Evolutionary conservation across 805 yeast species (phyloP).

Genomic region (Priceomyces castillae): DNA sequence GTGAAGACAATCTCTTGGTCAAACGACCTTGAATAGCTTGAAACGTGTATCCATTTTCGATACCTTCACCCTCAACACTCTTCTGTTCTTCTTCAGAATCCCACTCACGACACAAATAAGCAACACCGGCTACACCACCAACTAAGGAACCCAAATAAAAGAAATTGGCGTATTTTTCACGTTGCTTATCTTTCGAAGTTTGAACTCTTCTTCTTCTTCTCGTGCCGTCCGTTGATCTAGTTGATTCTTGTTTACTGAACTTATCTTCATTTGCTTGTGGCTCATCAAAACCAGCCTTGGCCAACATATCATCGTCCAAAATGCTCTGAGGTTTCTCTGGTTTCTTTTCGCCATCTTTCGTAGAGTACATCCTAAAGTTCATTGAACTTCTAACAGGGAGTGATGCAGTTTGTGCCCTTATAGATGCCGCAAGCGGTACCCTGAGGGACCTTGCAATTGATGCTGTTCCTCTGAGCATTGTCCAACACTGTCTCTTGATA

Average conservation of each 20-base stretch:
- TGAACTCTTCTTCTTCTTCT: conserved; percentile 48
- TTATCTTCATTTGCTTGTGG: conserved; percentile 15
- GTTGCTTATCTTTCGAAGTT: conserved; percentile 73
- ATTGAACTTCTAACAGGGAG: background rate
- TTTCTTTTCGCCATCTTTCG: conserved; percentile 7
- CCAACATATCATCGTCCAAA: conserved; percentile 76
- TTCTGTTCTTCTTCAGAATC: conserved; percentile 68
- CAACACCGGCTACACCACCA: conserved; percentile 50
- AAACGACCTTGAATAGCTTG: conserved; percentile 65
- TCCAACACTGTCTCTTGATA: background rate
- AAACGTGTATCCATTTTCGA: conserved; percentile 68
- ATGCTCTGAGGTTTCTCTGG: conserved; percentile 45
- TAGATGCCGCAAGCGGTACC: background rate
- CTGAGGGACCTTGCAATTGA: conserved; percentile 5
- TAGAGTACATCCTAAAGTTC: conserved; percentile 7
- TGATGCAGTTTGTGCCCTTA: conserved; percentile 1
- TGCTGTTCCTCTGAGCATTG: conserved; percentile 9
- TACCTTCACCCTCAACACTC: conserved; percentile 47
- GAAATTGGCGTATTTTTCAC: conserved; percentile 77
- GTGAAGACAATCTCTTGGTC: conserved; percentile 65
- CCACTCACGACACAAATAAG: conserved; percentile 81
- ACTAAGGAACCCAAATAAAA: conserved; percentile 63
- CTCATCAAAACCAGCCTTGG: conserved; percentile 78
- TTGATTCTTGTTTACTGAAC: conserved; percentile 11
- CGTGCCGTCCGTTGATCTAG: conserved; percentile 12